These are phyloP conservation scores for Alnus rubra DNA, from an alignment of 306 rosid species.

Conservation along the genomic window DNA sequence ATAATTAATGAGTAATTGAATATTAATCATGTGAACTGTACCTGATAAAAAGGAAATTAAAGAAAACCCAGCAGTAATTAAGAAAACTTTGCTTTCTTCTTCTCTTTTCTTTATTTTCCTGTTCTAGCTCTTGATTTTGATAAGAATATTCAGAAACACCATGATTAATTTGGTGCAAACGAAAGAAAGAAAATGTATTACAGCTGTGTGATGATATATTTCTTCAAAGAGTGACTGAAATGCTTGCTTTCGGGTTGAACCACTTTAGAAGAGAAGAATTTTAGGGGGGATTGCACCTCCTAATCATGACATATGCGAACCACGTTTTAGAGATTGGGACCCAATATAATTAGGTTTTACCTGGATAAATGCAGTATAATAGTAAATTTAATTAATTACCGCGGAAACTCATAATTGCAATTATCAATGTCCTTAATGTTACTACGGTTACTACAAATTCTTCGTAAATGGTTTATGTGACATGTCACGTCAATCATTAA, in stretches of 20 bases:
- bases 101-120: not conserved
- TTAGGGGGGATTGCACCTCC: not conserved
- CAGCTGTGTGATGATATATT: constrained; percentile 15
- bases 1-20: not conserved
- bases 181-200: constrained; percentile 3
- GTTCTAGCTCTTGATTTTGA: not conserved
- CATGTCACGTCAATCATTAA: too few species aligned
- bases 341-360: constrained; percentile 1
- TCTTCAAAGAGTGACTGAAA: not conserved
- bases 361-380: not conserved
- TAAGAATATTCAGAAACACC: constrained; percentile 18
- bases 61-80: not conserved
- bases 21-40: not conserved
- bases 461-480: too few species aligned
- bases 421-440: not conserved
- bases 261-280: constrained; percentile 3
- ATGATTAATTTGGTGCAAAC: constrained; percentile 14
- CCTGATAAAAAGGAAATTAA: not conserved
- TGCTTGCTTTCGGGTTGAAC: constrained; percentile 16
- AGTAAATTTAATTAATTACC: not conserved
- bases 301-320: too few species aligned
- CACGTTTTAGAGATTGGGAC: not conserved
- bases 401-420: not conserved
- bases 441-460: too few species aligned
- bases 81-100: not conserved